A percentile compares a stretch with the other conserved stretches of the same genome.
These are phyloP conservation scores for Lepiota subincarnata DNA, from an alignment of 768 basidiomycete genomes.

Conservation along the genomic window DNA sequence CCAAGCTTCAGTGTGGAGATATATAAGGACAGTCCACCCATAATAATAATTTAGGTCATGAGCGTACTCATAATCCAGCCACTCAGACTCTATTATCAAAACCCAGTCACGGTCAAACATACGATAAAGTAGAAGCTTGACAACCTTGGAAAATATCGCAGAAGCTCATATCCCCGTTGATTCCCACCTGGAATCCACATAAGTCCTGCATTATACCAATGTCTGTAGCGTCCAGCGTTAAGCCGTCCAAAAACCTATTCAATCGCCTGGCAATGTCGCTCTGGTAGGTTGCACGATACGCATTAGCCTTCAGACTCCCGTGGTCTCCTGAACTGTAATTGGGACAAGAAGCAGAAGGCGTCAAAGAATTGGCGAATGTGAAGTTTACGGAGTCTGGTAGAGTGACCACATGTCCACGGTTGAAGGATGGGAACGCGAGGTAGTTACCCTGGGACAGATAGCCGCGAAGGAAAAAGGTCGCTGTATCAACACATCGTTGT, in stretches of 20 bases:
- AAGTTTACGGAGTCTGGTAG: not conserved
- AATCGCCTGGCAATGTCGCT: not conserved
- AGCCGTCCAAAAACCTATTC: not conserved
- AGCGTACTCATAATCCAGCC: not conserved
- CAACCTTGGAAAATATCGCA: not conserved
- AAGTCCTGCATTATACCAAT: not conserved
- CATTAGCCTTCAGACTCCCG: not conserved
- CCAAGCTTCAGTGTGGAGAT: not conserved
- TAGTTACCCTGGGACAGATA: slow-evolving; percentile 1
- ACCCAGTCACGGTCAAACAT: not conserved
- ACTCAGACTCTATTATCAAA: not conserved
- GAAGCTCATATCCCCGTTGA: not conserved
- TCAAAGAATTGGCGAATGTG: slow-evolving; percentile 1
- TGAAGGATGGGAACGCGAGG: not conserved
- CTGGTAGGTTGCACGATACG: not conserved
- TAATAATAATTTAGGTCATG: slow-evolving; percentile 1
- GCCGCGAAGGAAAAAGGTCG: not conserved
- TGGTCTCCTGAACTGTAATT: not conserved
- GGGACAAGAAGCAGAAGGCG: not conserved
- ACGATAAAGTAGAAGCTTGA: not conserved
- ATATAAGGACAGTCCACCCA: not conserved
- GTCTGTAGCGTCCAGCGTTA: not conserved
- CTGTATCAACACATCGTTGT: not conserved
- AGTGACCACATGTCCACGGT: not conserved
- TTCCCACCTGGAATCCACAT: not conserved